These are phyloP conservation scores for Cerrena zonata DNA, from an alignment of 1,284 basidiomycete genomes.

Conservation along the genomic window DNA sequence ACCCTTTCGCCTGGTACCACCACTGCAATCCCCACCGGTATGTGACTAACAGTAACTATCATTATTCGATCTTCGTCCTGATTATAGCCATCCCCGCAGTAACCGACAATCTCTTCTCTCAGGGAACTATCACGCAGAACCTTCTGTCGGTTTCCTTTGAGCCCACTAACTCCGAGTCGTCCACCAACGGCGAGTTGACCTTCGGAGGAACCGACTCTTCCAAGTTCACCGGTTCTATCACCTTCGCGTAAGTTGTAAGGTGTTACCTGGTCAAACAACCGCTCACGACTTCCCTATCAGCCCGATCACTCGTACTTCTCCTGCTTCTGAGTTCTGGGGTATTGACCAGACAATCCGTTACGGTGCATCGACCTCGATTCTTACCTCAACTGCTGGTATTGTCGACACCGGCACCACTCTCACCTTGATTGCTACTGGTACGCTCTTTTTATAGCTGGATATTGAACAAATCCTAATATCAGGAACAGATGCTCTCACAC, in stretches of 20 bases:
- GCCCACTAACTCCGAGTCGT: conserved; percentile 29
- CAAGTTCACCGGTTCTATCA: conserved; percentile 45
- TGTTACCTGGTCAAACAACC: no score
- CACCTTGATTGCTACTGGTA: conserved; percentile 31
- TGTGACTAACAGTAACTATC: background rate
- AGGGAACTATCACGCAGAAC: conserved; percentile 20
- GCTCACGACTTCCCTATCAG: no score
- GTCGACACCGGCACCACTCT: conserved; percentile 32
- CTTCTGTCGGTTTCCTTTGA: conserved; percentile 44
- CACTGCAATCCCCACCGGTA: conserved; percentile 20
- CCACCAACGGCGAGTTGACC: conserved; percentile 28
- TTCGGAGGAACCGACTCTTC: conserved; percentile 43
- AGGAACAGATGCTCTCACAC: conserved; percentile 20
- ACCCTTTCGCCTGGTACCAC: conserved; percentile 16
- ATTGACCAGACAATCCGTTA: conserved; percentile 24
- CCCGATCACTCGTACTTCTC: conserved; percentile 25
- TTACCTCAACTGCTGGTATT: conserved; percentile 23
- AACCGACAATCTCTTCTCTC: conserved; percentile 43
- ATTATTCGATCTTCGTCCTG: background rate
- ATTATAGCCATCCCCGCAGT: conserved; percentile 23
- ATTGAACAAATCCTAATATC: background rate
- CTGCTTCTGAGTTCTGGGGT: conserved; percentile 30
- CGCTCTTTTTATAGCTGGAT: background rate
- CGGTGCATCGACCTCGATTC: conserved; percentile 21
- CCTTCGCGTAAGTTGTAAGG: conserved; percentile 25